Conservation (phyloP, 164 flowering plant species). For the Stephania yunnanensis region DNA sequence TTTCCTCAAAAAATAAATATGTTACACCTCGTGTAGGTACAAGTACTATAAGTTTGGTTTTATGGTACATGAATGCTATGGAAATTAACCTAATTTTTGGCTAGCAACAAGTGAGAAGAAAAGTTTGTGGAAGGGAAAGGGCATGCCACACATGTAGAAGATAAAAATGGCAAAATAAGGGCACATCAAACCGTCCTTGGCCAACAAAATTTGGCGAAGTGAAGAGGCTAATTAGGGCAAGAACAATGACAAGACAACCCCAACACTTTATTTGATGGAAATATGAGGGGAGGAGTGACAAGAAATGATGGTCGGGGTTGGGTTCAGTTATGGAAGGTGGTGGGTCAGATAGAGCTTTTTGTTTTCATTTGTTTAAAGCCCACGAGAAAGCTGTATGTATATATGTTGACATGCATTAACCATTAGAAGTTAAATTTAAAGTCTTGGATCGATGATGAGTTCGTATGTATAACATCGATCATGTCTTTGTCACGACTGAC, state of each 20-base stretch:
- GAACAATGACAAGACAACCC: not conserved
- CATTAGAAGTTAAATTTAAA: not conserved
- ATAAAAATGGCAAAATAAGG: not conserved
- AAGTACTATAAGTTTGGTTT: not conserved
- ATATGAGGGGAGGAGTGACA: not conserved
- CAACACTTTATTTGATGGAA: not conserved
- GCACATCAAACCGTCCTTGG: not conserved
- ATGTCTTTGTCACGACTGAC: not conserved
- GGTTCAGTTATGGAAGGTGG: conserved; percentile 2
- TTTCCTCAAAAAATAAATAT: too few relatives aligned
- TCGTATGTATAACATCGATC: not conserved
- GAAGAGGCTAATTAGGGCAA: not conserved
- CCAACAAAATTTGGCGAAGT: conserved; percentile 1
- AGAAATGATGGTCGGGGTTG: not conserved
- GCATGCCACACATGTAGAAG: too few relatives aligned
- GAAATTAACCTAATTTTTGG: not conserved
- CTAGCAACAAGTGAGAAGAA: not conserved
- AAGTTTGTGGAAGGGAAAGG: not conserved
- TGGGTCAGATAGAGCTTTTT: not conserved
- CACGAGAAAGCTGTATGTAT: not conserved
- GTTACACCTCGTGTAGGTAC: too few relatives aligned
- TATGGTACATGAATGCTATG: not conserved
- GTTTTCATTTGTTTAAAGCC: not conserved
- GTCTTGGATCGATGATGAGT: not conserved
- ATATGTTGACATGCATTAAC: not conserved